Conservation (phyloP, 2,329 filamentous ascomycete genomes). For the Epichloe coenophiala region DNA sequence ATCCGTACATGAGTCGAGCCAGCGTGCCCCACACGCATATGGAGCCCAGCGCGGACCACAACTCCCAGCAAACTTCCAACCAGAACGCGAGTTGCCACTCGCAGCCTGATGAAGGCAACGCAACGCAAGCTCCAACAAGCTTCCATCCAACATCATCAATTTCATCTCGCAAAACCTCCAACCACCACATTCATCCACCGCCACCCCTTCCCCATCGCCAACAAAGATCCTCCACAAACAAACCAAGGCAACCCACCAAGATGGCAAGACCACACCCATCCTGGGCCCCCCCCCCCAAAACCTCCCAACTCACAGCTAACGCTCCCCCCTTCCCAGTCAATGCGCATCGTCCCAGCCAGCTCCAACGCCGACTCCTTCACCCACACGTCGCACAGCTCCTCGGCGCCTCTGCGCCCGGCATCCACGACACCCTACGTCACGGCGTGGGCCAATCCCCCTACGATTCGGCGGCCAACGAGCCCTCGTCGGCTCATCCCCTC, state of each 20-base stretch:
- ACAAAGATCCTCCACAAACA: not conserved
- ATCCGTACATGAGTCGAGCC: no score
- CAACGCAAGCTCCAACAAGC: constrained; percentile 1
- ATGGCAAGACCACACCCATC: constrained; percentile 30
- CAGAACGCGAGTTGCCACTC: constrained; percentile 15
- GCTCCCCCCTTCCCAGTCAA: constrained; percentile 42
- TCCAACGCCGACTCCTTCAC: constrained; percentile 52
- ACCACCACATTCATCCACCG: not conserved
- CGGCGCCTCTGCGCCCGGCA: constrained; percentile 78
- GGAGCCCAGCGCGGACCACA: not conserved
- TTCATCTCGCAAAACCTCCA: constrained; percentile 1
- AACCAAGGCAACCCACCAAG: constrained; percentile 15
- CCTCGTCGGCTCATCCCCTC: constrained; percentile 67
- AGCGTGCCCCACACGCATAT: no score
- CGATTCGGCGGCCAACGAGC: constrained; percentile 29
- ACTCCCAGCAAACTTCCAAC: not conserved
- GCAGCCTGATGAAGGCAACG: constrained; percentile 11
- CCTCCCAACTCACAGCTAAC: constrained; percentile 6
- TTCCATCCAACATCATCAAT: not conserved
- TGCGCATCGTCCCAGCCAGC: constrained; percentile 73
- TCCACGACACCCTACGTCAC: constrained; percentile 84
- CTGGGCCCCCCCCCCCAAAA: not conserved
- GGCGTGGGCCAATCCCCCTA: constrained; percentile 56
- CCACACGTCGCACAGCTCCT: constrained; percentile 46
- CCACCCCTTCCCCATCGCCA: not conserved